Conservation (phyloP, 2,329 filamentous ascomycete genomes). For the Fusarium sp. region DNA sequence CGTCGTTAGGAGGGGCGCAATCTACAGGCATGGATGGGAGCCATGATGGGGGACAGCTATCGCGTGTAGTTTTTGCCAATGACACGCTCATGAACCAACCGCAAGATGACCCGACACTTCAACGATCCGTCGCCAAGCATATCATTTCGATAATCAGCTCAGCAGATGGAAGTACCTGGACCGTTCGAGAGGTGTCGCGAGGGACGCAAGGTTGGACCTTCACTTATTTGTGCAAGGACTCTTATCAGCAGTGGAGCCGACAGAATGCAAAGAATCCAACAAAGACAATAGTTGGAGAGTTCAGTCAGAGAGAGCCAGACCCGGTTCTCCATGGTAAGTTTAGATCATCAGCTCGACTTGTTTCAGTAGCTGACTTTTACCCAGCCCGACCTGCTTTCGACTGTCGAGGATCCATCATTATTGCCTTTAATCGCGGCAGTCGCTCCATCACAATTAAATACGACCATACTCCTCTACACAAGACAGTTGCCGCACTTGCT, state of each 20-base stretch:
- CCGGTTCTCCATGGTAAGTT: constrained; percentile 59
- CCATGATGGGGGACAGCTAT: constrained; percentile 40
- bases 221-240: constrained; percentile 67
- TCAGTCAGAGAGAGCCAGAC: constrained; percentile 63
- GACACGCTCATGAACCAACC: constrained; percentile 65
- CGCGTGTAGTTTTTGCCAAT: constrained; percentile 58
- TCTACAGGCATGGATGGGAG: constrained; percentile 30
- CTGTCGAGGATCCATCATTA: constrained; percentile 65
- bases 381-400: constrained; percentile 70
- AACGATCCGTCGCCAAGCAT: constrained; percentile 63
- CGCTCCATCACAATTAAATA: constrained; percentile 66
- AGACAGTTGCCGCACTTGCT: constrained; percentile 65
- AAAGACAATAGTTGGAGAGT: constrained; percentile 62
- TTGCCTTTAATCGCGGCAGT: constrained; percentile 63
- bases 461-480: constrained; percentile 69
- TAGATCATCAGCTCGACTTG: background rate
- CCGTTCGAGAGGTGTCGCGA: constrained; percentile 59
- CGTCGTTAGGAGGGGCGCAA: constrained; percentile 51
- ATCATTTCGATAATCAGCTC: constrained; percentile 60
- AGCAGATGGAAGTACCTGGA: constrained; percentile 65
- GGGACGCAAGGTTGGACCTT: constrained; percentile 66
- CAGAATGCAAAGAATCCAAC: constrained; percentile 59
- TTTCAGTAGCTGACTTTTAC: background rate
- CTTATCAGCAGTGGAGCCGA: constrained; percentile 64
- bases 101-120: constrained; percentile 61